Percentiles rank a stretch among this genome's conserved stretches.
Conservation (phyloP, 345 rosid genomes). For the Clarkia xantiana region DNA sequence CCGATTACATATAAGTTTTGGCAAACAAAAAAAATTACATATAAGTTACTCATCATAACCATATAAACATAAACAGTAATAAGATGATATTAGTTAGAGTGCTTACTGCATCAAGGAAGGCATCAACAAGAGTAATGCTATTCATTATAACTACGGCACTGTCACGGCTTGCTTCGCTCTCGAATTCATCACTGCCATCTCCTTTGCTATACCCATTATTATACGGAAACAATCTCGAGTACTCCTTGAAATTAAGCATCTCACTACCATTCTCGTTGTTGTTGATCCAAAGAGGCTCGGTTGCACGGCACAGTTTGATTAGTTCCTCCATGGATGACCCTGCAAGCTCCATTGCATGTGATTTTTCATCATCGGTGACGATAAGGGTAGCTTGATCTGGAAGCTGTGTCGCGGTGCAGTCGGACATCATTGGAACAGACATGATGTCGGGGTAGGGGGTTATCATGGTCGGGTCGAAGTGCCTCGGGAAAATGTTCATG, state of each 20-base stretch:
- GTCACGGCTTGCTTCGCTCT: conserved; percentile 64
- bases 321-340: conserved; percentile 57
- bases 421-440: conserved; percentile 28
- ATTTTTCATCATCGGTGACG: conserved; percentile 56
- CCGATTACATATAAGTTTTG: too few species aligned
- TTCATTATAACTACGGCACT: conserved; percentile 79
- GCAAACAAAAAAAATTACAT: too few species aligned
- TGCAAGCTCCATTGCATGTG: conserved; percentile 56
- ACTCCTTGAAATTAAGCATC: conserved; percentile 50
- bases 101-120: conserved; percentile 74
- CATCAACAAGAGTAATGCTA: conserved; percentile 62
- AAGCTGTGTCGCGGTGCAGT: conserved; percentile 10
- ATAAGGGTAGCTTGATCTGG: conserved; percentile 23
- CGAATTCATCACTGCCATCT: conserved; percentile 21
- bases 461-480: conserved; percentile 13
- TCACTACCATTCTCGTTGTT: conserved; percentile 22
- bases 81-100: not conserved
- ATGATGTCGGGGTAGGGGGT: conserved; percentile 29
- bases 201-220: conserved; percentile 27
- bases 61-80: too few species aligned
- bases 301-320: conserved; percentile 39
- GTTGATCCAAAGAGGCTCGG: conserved; percentile 61
- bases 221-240: conserved; percentile 54
- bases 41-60: not conserved
- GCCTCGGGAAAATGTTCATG: conserved; percentile 44